Conservation (phyloP, 441 rosid genomes). For the Euphorbia corollata region DNA sequence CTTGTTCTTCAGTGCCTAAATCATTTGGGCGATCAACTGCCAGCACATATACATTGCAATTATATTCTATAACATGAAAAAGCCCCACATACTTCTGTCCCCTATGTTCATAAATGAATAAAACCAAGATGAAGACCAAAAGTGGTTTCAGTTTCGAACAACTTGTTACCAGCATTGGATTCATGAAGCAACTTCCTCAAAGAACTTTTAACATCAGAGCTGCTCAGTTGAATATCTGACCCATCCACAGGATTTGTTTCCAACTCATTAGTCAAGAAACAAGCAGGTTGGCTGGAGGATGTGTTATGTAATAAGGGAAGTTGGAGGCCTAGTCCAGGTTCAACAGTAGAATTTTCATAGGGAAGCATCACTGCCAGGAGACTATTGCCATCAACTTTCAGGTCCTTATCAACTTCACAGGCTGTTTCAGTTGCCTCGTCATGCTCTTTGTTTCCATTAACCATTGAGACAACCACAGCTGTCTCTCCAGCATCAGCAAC, state of each 20-base stretch:
- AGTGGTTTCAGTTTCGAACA: constrained; percentile 31
- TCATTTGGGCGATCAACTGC: constrained; percentile 30
- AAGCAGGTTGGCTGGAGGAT: constrained; percentile 32
- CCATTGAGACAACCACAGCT: constrained; percentile 82
- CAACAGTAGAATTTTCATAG: constrained; percentile 28
- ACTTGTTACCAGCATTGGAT: constrained; percentile 15
- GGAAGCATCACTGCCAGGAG: constrained; percentile 24
- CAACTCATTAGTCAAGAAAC: constrained; percentile 28
- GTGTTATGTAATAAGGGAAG: constrained; percentile 47
- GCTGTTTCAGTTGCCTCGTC: constrained; percentile 40
- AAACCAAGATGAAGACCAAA: constrained; percentile 43
- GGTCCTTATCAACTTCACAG: constrained; percentile 32
- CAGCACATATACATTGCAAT: constrained; percentile 19
- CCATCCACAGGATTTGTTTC: constrained; percentile 34
- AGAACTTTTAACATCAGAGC: constrained; percentile 25
- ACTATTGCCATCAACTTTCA: constrained; percentile 26
- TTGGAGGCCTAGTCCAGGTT: constrained; percentile 33
- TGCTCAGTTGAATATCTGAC: constrained; percentile 24
- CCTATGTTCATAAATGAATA: constrained; percentile 7
- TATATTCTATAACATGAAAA: constrained; percentile 8
- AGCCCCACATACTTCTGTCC: constrained; percentile 2
- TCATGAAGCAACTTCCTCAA: constrained; percentile 26
- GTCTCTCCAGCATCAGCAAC: constrained; percentile 96
- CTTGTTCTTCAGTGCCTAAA: constrained; percentile 29
- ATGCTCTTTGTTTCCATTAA: constrained; percentile 40